Percentiles rank a stretch among this genome's conserved stretches.
phyloP scores from a whole-genome alignment of 495 filamentous ascomycete genomes.

The Neurospora sp. region DNA sequence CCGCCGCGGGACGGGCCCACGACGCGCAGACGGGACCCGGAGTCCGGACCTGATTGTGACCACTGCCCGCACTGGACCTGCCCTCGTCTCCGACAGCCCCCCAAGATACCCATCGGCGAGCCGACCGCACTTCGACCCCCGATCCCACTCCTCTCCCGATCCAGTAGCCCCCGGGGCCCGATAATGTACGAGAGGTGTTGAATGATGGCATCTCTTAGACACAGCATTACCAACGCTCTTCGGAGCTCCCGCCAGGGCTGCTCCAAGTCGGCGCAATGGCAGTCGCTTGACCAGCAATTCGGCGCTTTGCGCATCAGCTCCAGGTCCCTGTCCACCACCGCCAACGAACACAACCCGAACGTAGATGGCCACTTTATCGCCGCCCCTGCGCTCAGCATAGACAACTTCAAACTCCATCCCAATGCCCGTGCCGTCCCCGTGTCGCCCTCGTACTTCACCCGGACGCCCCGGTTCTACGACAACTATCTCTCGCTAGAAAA shows the following conservation, averaged over 20 bases:
- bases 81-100: neutral
- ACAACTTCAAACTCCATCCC: neutral
- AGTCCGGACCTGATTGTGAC: neutral
- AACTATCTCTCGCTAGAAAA: conserved; percentile 61
- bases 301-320: conserved; percentile 12
- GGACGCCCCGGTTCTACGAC: conserved; percentile 76
- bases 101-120: conserved; percentile 1
- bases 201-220: conserved; percentile 24
- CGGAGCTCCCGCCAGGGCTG: conserved; percentile 10
- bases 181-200: conserved; percentile 13
- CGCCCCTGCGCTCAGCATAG: conserved; percentile 2
- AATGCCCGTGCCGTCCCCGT: conserved; percentile 65
- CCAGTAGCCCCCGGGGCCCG: conserved; percentile 12
- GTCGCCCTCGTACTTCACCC: conserved; percentile 90
- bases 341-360: conserved; percentile 1
- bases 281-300: conserved; percentile 19
- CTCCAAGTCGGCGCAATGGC: conserved; percentile 8
- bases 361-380: conserved; percentile 22
- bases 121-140: conserved; percentile 1
- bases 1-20: conserved; percentile 4
- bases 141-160: conserved; percentile 9
- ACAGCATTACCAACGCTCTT: conserved; percentile 14
- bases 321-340: conserved; percentile 16
- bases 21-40: neutral
- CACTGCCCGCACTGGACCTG: neutral